Conservation (phyloP, 148 eudicot genomes). For the Spergularia marina region DNA sequence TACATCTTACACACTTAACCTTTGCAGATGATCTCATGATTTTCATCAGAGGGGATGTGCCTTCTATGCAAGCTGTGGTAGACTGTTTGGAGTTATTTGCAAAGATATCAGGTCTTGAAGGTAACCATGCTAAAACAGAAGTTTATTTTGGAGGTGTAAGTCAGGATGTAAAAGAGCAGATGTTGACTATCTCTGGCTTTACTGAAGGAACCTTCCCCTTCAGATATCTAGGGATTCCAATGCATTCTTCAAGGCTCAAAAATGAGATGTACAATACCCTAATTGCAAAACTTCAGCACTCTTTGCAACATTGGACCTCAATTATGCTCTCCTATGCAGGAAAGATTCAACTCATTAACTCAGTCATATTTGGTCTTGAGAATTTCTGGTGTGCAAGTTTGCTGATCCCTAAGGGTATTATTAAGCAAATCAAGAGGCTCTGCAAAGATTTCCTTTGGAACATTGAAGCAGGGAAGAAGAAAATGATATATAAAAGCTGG, state of each 20-base stretch:
- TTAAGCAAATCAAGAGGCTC: too few species aligned
- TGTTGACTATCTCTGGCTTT: neutral
- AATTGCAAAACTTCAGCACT: neutral
- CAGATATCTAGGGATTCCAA: neutral
- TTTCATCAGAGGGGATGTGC: neutral
- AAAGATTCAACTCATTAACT: neutral
- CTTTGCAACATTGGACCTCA: neutral
- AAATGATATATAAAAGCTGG: too few species aligned
- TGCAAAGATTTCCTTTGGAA: too few species aligned
- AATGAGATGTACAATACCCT: neutral
- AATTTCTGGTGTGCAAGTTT: neutral
- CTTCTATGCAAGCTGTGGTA: neutral
- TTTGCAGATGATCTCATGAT: neutral
- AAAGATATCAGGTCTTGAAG: neutral
- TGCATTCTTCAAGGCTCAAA: neutral
- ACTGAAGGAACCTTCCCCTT: neutral
- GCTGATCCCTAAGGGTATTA: neutral
- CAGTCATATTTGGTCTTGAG: too few species aligned
- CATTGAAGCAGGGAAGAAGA: too few species aligned
- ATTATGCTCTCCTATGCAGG: neutral
- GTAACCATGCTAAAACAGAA: neutral
- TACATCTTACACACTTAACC: neutral
- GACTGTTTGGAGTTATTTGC: neutral
- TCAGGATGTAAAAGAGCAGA: neutral
- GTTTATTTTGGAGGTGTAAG: neutral